Base-by-base conservation (phyloP, 164 flowering plant species). In the Tetrastigma voinierianum region DNA sequence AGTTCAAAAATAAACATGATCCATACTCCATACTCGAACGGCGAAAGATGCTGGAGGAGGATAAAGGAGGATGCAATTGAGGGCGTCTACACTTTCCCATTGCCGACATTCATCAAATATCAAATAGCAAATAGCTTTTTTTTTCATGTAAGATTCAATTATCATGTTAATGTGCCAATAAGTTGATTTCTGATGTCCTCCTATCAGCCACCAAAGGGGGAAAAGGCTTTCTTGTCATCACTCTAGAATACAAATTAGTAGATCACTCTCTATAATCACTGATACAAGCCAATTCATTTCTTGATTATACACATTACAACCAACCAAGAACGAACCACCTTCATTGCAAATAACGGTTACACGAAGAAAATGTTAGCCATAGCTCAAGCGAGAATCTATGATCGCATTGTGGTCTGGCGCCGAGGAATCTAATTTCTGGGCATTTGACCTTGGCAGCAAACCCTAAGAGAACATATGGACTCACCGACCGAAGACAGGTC, bases 351-450 rank as follows among this genome's bases (percentile, higher is more conserved):
- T 32, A 32, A 32, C 40, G 0, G 40, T 32, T 32, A 32, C 7
- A 5, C 17, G 17, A 20, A 57, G 23, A 46, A 10, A 52, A 52
- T 17, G n/a, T 87, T 63, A 88, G 25, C 95, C 93, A 72, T 73
- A 88, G 66, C 96, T 90, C 71, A 91, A 62, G 11, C 98, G 90
- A 67, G 89, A 79, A 69, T 94, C 96, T 9, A 65, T 18, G 12
- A 83, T 59, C 86, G 74, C 66, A 71, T 53, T 55, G 71, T 77
- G 3, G 90, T 89, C 65, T 91, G 97, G 8, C 97, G 86, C 23
- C 97, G 77, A 7, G 97, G 91, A 53, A 87, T 69, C 98, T 97
- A 51, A 95, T 95, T 77, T 92, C 98, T 97, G 92, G 10, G 97
- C 84, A 76, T n/a, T 95, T 95, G 3, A 95, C 98, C 71, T 93